Conservation (phyloP, 225 moss, liverwort and hornwort genomes). For the Physcomitrium patens region DNA sequence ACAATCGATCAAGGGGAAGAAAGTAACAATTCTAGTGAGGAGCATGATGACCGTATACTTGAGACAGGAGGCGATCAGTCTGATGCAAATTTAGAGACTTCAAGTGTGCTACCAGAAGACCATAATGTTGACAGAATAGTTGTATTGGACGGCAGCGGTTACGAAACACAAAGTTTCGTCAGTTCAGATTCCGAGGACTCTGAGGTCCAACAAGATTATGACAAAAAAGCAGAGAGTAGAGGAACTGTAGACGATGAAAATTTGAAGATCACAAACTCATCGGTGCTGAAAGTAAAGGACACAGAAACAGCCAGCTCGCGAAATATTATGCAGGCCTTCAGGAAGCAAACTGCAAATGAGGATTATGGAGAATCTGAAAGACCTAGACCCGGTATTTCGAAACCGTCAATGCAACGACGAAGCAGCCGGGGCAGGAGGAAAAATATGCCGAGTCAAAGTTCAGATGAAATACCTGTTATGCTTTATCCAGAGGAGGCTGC, state of each 20-base stretch:
- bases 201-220: constrained; percentile 2
- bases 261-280: constrained; percentile 15
- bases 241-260: constrained; percentile 6
- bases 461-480: constrained; percentile 19
- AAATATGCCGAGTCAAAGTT: constrained; percentile 20
- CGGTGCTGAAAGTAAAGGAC: background rate
- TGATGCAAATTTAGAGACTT: constrained; percentile 1
- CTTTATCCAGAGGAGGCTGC: constrained; percentile 28
- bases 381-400: constrained; percentile 24
- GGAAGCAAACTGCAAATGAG: constrained; percentile 14
- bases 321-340: background rate
- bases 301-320: constrained; percentile 12
- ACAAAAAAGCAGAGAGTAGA: constrained; percentile 12
- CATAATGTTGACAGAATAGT: constrained; percentile 24
- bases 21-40: background rate
- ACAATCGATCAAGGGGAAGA: background rate
- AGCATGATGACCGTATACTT: background rate
- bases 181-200: constrained; percentile 10
- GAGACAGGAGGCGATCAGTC: background rate
- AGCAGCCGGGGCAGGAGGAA: constrained; percentile 37
- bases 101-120: constrained; percentile 21
- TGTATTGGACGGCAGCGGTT: constrained; percentile 40
- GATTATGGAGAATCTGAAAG: constrained; percentile 21
- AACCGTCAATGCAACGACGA: constrained; percentile 39
- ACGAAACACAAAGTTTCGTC: constrained; percentile 35